Conservation (phyloP, 345 rosid species). For the Syzygium aqueum region DNA sequence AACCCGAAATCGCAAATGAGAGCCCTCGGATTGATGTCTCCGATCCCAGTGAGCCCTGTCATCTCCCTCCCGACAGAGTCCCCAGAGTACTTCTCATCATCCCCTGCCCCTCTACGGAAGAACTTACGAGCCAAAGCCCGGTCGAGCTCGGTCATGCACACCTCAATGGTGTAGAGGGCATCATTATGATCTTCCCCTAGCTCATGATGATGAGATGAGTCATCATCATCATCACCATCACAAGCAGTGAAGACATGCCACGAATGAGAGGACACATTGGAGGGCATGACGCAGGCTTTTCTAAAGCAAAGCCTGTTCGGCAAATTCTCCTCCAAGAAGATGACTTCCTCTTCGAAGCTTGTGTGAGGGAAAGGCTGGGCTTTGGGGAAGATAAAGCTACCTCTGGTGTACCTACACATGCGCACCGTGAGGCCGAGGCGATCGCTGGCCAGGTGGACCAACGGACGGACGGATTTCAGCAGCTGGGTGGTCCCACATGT, state of each 20-base stretch:
- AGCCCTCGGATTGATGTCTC: conserved; percentile 46
- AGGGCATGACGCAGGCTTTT: conserved; percentile 77
- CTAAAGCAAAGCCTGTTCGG: conserved; percentile 44
- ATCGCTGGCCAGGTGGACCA: conserved; percentile 42
- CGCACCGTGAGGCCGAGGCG: conserved; percentile 48
- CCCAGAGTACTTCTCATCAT: conserved; percentile 26
- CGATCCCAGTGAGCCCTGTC: conserved; percentile 66
- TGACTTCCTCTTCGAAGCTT: conserved; percentile 70
- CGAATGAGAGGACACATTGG: conserved; percentile 44
- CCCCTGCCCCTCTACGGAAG: conserved; percentile 24
- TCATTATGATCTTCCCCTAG: neutral
- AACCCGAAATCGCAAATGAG: conserved; percentile 77
- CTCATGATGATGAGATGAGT: neutral
- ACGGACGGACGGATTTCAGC: conserved; percentile 80
- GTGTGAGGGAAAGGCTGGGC: conserved; percentile 86
- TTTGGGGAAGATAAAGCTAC: conserved; percentile 79
- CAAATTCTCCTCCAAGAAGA: conserved; percentile 46
- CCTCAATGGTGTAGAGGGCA: conserved; percentile 45
- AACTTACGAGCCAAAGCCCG: conserved; percentile 47
- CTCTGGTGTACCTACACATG: conserved; percentile 70
- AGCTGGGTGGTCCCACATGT: conserved; percentile 96
- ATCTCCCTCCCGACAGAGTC: conserved; percentile 62
- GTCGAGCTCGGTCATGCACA: conserved; percentile 91
- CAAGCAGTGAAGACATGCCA: conserved; percentile 84
- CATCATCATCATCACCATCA: conserved; percentile 15